Evolutionary conservation across 2,329 filamentous ascomycete genomes (phyloP), one percentile per base, ranked within the genome.

Genomic region (Beauveria medogensis): DNA sequence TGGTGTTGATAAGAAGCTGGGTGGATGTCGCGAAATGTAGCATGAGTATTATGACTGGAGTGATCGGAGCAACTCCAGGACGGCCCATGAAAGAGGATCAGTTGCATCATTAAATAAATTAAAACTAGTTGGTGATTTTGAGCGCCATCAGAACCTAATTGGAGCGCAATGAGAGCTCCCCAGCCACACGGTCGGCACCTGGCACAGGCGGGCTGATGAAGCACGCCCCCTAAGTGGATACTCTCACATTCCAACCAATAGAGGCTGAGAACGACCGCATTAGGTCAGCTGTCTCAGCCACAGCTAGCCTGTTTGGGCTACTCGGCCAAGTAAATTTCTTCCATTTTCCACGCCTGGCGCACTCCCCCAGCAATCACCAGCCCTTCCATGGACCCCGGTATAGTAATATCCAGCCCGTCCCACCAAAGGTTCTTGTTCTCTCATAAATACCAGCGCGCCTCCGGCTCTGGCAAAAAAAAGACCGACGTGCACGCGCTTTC

Each of bases 401-500:
- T 67, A 67, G 60, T 68, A 72, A 76, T 71, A 69, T 72, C 68
- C 66, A 69, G 69, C 66, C 68, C 67, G 69, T 68, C 67, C 65
- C 69, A 68, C 69, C 69, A 65, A 67, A 72, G 70, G 70, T 67
- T 64, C 67, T 70, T 70, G 69, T 68, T 73, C 73, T 70, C 74
- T 76, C 74, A 77, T 77, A 77, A 77, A 76, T 77, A 76, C 72
- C 72, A 75, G 71, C 68, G 73, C 74, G 74, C 74, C 74, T 74
- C 74, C 75, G 69, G 72, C 73, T 37, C 34, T 73, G 70, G 72
- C 66, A 69, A 73, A 74, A 74, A 37, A 69, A 70, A 71, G 67
- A 76, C 73, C 74, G 74, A 76, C 74, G 73, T 77, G 74, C 74
- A 76, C 74, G 74, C 75, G 74, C 73, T 76, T 76, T 76, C 72